Evolutionary conservation across 148 eudicot species (phyloP), one percentile per base, ranked within the genome.

Genomic region (Rhododendron ovatum): DNA sequence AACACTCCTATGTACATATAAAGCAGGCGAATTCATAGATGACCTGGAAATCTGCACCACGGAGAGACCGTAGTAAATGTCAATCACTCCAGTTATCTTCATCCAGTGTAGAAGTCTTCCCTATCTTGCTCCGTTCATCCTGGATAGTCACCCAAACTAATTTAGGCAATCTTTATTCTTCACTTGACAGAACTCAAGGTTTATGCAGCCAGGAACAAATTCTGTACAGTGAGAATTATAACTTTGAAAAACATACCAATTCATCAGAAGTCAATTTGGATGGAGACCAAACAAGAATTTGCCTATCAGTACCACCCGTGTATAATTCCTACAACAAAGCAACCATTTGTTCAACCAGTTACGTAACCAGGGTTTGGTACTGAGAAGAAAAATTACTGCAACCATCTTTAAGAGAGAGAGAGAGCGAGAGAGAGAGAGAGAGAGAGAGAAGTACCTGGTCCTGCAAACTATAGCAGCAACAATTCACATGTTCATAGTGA

Each of bases 261-360:
- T 93, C 94, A 85, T 90, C 92, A 81, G 90, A 73, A 69, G 87
- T 87, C n/a, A 85, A 48, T 80, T 91, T 90, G 84, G 93, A 73
- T n/a, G 99, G 95, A 86, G 98, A 95, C 98, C 99, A 96, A 47
- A 92, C 96, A 51, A 96, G 98, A 85, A 96, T 95, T 91, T 96
- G 95, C 86, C 98, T 89, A 81, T 96, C 99, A 86, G 91, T 94
- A 75, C 95, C 98, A 87, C 98, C 99, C 0, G 98, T 93, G 87
- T 95, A 96, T 48, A 96, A 67, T 87, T 96, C 99, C 99, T 96
- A 91, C 43, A 89, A 82, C 26, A 86, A n/a, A 76, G 41, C 78
- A 87, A 37, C 41, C 53, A 22, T 24, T n/a, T 39, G 8, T 73
- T 84, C 85, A 84, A 33, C 47, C 17, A 12, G 28, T 11, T 81